A percentile compares a stretch with the other conserved stretches of the same genome.
These are phyloP conservation scores for Ceratobasidium sp. DNA, from an alignment of 1,284 basidiomycete species.

Conservation along the genomic window DNA sequence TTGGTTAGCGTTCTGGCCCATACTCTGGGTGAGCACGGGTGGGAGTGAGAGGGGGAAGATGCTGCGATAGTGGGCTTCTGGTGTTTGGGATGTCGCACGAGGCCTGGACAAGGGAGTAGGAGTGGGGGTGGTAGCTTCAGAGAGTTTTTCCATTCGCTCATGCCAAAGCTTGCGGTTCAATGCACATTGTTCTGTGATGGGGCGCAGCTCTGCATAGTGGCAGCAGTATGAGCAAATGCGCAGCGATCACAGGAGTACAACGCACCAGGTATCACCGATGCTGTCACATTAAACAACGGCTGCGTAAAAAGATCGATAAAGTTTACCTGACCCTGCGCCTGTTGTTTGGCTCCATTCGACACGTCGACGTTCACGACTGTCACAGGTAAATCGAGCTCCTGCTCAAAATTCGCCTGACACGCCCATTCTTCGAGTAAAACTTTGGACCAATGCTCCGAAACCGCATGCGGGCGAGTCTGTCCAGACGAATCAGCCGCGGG, in stretches of 20 bases:
- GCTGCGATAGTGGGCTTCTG: constrained; percentile 52
- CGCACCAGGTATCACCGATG: constrained; percentile 74
- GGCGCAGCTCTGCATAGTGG: constrained; percentile 61
- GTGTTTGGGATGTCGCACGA: constrained; percentile 45
- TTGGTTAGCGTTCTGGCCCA: constrained; percentile 6
- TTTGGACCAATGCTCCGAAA: constrained; percentile 89
- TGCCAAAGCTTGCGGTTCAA: constrained; percentile 73
- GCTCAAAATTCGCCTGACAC: constrained; percentile 82
- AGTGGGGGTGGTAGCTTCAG: constrained; percentile 41
- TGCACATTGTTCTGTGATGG: constrained; percentile 67
- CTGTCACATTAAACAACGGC: constrained; percentile 79
- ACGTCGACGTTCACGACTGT: constrained; percentile 60
- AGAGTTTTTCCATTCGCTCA: constrained; percentile 58
- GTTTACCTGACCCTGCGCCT: constrained; percentile 86
- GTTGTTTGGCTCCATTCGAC: constrained; percentile 61
- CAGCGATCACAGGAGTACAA: constrained; percentile 38
- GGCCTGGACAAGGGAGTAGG: constrained; percentile 46
- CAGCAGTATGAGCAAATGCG: constrained; percentile 14
- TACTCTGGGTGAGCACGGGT: constrained; percentile 45
- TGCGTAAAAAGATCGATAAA: constrained; percentile 84
- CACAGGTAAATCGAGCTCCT: constrained; percentile 74
- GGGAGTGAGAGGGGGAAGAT: constrained; percentile 55
- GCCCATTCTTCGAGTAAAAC: constrained; percentile 89
- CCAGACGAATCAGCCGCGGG: constrained; percentile 28
- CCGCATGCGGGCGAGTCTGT: constrained; percentile 86